Conservation (phyloP, 768 basidiomycete genomes). For the Auriscalpium vulgare region DNA sequence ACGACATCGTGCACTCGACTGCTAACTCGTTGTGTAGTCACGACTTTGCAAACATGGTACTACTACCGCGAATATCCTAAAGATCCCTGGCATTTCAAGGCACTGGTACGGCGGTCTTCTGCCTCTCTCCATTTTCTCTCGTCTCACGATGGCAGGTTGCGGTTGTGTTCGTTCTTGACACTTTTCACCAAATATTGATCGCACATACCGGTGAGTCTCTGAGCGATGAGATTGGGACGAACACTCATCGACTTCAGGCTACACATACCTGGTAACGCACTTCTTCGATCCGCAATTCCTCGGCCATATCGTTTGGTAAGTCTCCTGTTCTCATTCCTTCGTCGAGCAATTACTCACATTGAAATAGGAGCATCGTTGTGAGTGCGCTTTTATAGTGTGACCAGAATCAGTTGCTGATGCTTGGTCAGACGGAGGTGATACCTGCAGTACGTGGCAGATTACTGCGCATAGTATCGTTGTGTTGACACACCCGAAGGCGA, state of each 20-base stretch:
- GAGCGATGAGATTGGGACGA: no score
- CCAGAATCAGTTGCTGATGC: background rate
- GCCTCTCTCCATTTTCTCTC: no score
- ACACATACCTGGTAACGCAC: slow-evolving; percentile 45
- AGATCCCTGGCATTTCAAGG: slow-evolving; percentile 3
- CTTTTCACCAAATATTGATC: slow-evolving; percentile 19
- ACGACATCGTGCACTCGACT: background rate
- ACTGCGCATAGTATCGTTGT: background rate
- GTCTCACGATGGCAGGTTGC: background rate
- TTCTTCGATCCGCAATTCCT: slow-evolving; percentile 36
- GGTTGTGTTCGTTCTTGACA: slow-evolving; percentile 14
- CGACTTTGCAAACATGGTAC: slow-evolving; percentile 3
- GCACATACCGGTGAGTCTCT: slow-evolving; percentile 15
- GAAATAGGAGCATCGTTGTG: slow-evolving; percentile 39
- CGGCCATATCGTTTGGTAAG: slow-evolving; percentile 36
- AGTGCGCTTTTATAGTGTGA: background rate
- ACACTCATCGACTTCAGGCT: slow-evolving; percentile 28
- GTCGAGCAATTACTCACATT: background rate
- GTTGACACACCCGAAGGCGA: slow-evolving; percentile 27
- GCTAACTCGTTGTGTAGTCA: background rate
- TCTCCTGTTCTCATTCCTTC: no score
- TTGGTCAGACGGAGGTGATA: slow-evolving; percentile 42
- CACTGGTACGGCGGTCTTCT: background rate
- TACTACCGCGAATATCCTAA: slow-evolving; percentile 1
- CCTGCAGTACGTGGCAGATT: slow-evolving; percentile 37